Evolutionary conservation across 257 asterid species (phyloP), one percentile per base, ranked within the genome.

Genomic region (Nicotiana otophora): DNA sequence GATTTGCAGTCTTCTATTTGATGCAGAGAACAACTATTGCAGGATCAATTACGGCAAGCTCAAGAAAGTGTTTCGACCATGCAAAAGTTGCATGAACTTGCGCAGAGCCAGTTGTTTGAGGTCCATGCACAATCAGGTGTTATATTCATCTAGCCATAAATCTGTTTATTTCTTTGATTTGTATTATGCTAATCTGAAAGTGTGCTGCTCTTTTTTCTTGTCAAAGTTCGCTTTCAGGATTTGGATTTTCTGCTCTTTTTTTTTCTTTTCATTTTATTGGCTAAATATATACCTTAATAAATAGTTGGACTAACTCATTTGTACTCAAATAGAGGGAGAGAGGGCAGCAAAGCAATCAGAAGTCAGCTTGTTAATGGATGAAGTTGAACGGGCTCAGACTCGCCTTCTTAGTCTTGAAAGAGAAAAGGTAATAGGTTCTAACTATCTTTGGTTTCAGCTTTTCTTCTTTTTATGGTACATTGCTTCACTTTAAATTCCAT

Each of bases 61-160:
- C 93, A 93, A 62, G 98, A 94, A 83, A 92, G 98, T 90, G 97
- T 95, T 82, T 92, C 96, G 61, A 93, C 97, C 15, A 95, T 94
- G 95, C 95, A 93, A 77, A 95, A 94, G 88, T 88, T 95, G 34
- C 99, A 95, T 82, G 99, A 95, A 85, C 91, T 94, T 88, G 98
- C 99, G 36, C 99, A 95, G 91, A 95, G 93, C 88, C 95, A 95
- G 89, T 85, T 94, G 88, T 95, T 95, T 91, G 99, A 95, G 85
- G 89, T 95, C 82, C 99, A 90, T 81, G 97, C 98, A 79, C 99
- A 95, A 89, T 92, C 99, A 92, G 99, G 99, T 95, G 65, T 72
- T 83, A 81, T n/a, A 70, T 76, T 83, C 65, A 64, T 48, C 48
- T 33, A 28, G 51, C 20, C 61, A 55, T 55, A 55, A 55, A 70